Percentiles rank a stretch among this genome's conserved stretches.
phyloP scores from a whole-genome alignment of 768 basidiomycete genomes.

The Myochromella boudieri region DNA sequence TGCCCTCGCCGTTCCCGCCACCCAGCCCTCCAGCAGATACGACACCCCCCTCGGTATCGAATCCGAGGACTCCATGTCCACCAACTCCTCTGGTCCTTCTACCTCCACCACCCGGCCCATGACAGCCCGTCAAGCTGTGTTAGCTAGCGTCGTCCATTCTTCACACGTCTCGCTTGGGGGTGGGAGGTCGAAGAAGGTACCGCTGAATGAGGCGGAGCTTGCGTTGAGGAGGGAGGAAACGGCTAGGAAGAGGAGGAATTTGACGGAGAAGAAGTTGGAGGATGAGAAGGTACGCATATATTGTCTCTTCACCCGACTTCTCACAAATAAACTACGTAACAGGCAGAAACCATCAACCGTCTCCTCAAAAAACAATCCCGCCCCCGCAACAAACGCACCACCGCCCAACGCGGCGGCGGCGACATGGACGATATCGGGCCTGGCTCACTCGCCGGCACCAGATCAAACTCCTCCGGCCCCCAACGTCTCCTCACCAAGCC shows the following conservation, averaged over 20 bases:
- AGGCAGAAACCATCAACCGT: conserved; percentile 89
- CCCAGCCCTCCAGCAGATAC: conserved; percentile 19
- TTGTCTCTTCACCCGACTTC: background rate
- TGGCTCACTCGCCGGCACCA: conserved; percentile 21
- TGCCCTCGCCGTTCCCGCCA: too few species aligned
- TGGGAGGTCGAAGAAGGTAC: conserved; percentile 22
- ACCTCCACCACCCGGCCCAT: conserved; percentile 38
- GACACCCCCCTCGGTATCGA: conserved; percentile 29
- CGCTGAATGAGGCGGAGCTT: conserved; percentile 22
- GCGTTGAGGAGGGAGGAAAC: conserved; percentile 68
- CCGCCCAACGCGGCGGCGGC: conserved; percentile 36
- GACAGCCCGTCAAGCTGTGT: conserved; percentile 67
- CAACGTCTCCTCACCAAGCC: too few species aligned
- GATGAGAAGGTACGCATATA: conserved; percentile 67
- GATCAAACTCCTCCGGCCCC: conserved; percentile 22
- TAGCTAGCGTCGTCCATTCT: conserved; percentile 67
- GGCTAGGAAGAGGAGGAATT: conserved; percentile 75
- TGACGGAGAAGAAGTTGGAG: conserved; percentile 81
- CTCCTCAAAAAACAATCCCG: conserved; percentile 83
- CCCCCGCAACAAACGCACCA: conserved; percentile 58
- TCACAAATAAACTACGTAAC: background rate
- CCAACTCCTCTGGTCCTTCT: conserved; percentile 24
- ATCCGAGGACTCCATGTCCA: conserved; percentile 37
- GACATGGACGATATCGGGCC: conserved; percentile 21
- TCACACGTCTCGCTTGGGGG: conserved; percentile 60